These are phyloP conservation scores for Tulasnella sp. DNA, from an alignment of 768 basidiomycete species.

Conservation along the genomic window DNA sequence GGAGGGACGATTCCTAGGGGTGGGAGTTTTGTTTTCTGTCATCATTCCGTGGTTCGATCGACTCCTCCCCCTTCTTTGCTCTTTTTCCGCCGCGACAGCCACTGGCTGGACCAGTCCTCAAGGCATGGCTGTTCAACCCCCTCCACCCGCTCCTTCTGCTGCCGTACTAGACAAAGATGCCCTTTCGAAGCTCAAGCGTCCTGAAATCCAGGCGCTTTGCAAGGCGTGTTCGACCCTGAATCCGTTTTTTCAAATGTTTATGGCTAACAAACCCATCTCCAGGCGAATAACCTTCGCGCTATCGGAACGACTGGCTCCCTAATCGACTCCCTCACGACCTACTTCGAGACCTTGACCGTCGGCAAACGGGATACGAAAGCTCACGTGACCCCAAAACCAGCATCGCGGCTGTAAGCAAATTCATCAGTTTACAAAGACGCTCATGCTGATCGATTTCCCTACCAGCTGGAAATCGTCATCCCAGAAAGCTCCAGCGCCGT, in stretches of 20 bases:
- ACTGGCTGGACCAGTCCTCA: slow-evolving; percentile 17
- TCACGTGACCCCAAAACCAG: neutral
- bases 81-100: neutral
- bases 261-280: neutral
- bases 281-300: neutral
- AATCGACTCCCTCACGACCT: neutral
- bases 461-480: neutral
- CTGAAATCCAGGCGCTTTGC: slow-evolving; percentile 6
- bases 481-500: neutral
- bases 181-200: neutral
- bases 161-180: neutral
- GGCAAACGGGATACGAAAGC: neutral
- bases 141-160: neutral
- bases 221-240: slow-evolving; percentile 15
- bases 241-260: neutral
- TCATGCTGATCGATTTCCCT: neutral
- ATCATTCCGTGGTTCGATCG: neutral
- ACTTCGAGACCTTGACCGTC: neutral
- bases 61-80: neutral
- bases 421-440: neutral
- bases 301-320: neutral
- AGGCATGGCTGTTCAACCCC: neutral
- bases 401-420: neutral
- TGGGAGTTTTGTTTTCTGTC: neutral
- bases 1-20: neutral